Evolutionary conservation across 164 flowering plant species (phyloP).

Genomic region (Stephania cephalantha): DNA sequence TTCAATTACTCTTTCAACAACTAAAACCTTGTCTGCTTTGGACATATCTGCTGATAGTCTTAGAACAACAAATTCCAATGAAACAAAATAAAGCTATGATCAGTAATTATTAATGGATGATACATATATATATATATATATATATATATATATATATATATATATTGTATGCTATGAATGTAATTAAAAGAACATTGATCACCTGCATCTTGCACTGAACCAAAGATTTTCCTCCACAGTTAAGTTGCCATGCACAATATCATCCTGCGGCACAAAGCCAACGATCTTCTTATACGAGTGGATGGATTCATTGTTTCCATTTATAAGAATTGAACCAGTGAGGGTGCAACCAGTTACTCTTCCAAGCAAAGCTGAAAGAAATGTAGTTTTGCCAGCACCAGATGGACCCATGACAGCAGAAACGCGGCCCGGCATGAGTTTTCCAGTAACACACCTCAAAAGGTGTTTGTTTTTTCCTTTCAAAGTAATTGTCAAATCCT

Average conservation of each 20-base stretch:
- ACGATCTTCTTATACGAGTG: constrained; percentile 82
- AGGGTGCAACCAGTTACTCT: constrained; percentile 64
- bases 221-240: constrained; percentile 96
- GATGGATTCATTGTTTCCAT: constrained; percentile 73
- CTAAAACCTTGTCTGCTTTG: constrained; percentile 82
- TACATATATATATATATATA: too few relatives aligned
- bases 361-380: constrained; percentile 90
- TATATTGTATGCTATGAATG: too few relatives aligned
- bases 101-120: not conserved
- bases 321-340: constrained; percentile 68
- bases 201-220: constrained; percentile 98
- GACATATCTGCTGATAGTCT: constrained; percentile 75
- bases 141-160: too few relatives aligned
- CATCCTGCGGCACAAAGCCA: constrained; percentile 99
- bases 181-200: too few relatives aligned
- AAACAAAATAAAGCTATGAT: constrained; percentile 16
- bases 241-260: constrained; percentile 96
- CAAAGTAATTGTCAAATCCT: constrained; percentile 85
- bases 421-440: constrained; percentile 82
- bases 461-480: constrained; percentile 75
- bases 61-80: constrained; percentile 10
- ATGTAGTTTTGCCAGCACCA: constrained; percentile 99
- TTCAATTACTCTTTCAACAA: constrained; percentile 94
- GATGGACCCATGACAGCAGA: constrained; percentile 99
- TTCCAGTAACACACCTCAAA: constrained; percentile 84